Evolutionary conservation across 352 stramenopile species (phyloP).

Genomic region (Thraustochytrium sp.): DNA sequence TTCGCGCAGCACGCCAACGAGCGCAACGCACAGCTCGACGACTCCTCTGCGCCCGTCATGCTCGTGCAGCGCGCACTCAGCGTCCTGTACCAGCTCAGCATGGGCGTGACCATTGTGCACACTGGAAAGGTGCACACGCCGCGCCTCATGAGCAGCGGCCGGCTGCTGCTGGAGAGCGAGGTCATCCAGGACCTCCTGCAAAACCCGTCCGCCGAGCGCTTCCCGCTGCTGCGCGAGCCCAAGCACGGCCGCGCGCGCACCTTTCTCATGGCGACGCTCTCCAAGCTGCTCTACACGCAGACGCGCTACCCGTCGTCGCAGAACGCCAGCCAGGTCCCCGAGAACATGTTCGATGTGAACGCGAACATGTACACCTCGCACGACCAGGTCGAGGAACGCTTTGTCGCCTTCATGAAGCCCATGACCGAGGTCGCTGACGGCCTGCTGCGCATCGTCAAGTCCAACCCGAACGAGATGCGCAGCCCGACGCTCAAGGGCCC

Average conservation of each 20-base stretch:
- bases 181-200: slow-evolving; percentile 33
- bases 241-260: neutral
- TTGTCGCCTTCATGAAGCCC: slow-evolving; percentile 21
- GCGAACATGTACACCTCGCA: slow-evolving; percentile 3
- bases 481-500: neutral
- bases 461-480: neutral
- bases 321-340: neutral
- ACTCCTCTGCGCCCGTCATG: slow-evolving; percentile 26
- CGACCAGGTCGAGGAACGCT: slow-evolving; percentile 27
- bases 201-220: slow-evolving; percentile 31
- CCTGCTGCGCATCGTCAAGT: neutral
- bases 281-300: slow-evolving; percentile 37
- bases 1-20: slow-evolving; percentile 35
- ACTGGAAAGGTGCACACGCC: slow-evolving; percentile 8
- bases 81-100: slow-evolving; percentile 26
- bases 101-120: slow-evolving; percentile 38
- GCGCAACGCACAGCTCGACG: neutral
- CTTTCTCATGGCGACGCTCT: slow-evolving; percentile 39
- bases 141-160: slow-evolving; percentile 22
- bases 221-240: slow-evolving; percentile 22
- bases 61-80: slow-evolving; percentile 33
- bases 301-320: slow-evolving; percentile 26
- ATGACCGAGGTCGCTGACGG: slow-evolving; percentile 33
- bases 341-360: slow-evolving; percentile 36
- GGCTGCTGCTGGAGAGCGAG: slow-evolving; percentile 27